Evolutionary conservation across 2,329 filamentous ascomycete species (phyloP).

Genomic region (Chrysoporthe austroafricana): DNA sequence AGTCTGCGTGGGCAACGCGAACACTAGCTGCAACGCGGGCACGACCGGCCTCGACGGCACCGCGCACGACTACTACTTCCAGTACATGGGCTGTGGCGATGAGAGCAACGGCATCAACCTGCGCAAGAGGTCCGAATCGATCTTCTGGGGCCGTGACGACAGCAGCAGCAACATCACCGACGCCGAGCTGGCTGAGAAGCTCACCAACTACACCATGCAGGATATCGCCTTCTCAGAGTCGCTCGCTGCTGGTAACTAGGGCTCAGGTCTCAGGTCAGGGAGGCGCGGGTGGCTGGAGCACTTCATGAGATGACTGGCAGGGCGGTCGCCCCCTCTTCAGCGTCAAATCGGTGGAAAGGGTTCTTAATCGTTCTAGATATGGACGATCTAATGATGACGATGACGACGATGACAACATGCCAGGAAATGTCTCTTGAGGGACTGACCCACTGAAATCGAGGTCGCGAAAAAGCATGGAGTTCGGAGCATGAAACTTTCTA

Average conservation of each 20-base stretch:
- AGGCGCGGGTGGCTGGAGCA: neutral
- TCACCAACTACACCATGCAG: slow-evolving; percentile 37
- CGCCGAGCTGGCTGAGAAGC: slow-evolving; percentile 43
- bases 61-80: slow-evolving; percentile 56
- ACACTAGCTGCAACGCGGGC: slow-evolving; percentile 55
- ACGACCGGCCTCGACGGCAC: slow-evolving; percentile 47
- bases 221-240: slow-evolving; percentile 23
- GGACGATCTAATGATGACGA: neutral
- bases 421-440: neutral
- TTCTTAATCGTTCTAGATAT: neutral
- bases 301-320: neutral
- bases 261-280: neutral
- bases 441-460: neutral
- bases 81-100: slow-evolving; percentile 38
- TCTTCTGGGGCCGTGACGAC: slow-evolving; percentile 10
- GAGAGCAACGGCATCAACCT: slow-evolving; percentile 42
- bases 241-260: slow-evolving; percentile 10
- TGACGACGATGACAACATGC: neutral
- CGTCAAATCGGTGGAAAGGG: neutral
- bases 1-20: slow-evolving; percentile 54
- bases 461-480: neutral
- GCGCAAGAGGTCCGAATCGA: slow-evolving; percentile 27
- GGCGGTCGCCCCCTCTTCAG: neutral
- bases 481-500: neutral
- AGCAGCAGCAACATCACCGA: slow-evolving; percentile 35